A percentile compares a stretch with the other conserved stretches of the same genome.
These are phyloP conservation scores for Aspergillus spinulosporus DNA, from an alignment of 2,329 filamentous ascomycete genomes.

Conservation along the genomic window DNA sequence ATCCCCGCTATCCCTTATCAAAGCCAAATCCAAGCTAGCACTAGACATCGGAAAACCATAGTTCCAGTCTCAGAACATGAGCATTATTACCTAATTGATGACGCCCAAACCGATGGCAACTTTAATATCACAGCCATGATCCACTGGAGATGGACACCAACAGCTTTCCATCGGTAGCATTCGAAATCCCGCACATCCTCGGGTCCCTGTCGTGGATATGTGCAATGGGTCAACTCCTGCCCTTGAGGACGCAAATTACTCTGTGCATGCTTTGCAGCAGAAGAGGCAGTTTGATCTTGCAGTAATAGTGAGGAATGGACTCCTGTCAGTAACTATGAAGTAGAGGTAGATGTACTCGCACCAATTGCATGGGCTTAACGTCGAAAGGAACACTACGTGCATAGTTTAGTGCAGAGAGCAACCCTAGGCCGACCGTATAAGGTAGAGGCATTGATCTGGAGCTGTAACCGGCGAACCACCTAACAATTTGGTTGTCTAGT, in stretches of 20 bases:
- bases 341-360: slow-evolving; percentile 33
- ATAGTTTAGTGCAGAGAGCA: background rate
- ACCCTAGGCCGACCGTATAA: background rate
- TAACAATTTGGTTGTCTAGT: slow-evolving; percentile 1
- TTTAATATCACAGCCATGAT: slow-evolving; percentile 53
- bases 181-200: slow-evolving; percentile 46
- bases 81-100: slow-evolving; percentile 51
- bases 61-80: slow-evolving; percentile 41
- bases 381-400: too few species aligned
- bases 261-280: slow-evolving; percentile 36
- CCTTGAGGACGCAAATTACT: slow-evolving; percentile 42
- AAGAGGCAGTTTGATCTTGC: slow-evolving; percentile 42
- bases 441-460: background rate
- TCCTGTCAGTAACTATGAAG: slow-evolving; percentile 9
- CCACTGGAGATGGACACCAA: slow-evolving; percentile 48
- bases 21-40: background rate
- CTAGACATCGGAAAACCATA: background rate
- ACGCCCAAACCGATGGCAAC: slow-evolving; percentile 49
- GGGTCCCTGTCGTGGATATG: slow-evolving; percentile 44
- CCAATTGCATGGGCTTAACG: slow-evolving; percentile 9
- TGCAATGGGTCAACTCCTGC: slow-evolving; percentile 39
- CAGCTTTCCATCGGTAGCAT: slow-evolving; percentile 38
- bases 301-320: slow-evolving; percentile 39
- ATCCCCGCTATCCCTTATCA: slow-evolving; percentile 17
- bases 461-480: background rate